Percentiles rank a stretch among this genome's conserved stretches.
Conservation (phyloP, 192 early-diverging fungal species). For the Umbelopsis ramanniana region DNA sequence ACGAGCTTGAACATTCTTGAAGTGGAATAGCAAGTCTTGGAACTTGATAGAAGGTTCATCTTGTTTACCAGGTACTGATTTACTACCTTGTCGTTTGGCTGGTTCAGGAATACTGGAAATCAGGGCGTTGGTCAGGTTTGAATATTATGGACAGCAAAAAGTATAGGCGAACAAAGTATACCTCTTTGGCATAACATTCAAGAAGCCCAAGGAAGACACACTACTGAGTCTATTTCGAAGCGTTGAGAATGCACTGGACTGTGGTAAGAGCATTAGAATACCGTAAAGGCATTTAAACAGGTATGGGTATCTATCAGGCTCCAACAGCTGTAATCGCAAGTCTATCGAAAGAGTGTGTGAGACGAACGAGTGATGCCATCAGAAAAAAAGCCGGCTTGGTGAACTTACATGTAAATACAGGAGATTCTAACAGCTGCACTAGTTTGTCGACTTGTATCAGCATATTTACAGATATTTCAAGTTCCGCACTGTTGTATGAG, state of each 20-base stretch:
- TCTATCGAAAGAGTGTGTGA: too few relatives aligned
- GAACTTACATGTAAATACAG: conserved; percentile 88
- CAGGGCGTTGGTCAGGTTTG: neutral
- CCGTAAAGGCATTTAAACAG: conserved; percentile 95
- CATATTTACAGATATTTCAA: conserved; percentile 93
- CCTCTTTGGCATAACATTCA: conserved; percentile 63
- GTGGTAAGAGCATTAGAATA: conserved; percentile 95
- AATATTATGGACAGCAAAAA: neutral
- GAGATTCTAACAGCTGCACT: conserved; percentile 96
- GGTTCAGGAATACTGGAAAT: neutral
- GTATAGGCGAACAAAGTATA: conserved; percentile 8
- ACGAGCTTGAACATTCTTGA: conserved; percentile 68
- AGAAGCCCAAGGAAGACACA: conserved; percentile 71
- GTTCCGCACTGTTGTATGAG: conserved; percentile 64
- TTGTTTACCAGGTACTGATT: conserved; percentile 24
- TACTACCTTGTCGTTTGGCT: conserved; percentile 27
- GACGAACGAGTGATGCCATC: too few relatives aligned
- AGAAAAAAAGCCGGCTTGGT: too few relatives aligned
- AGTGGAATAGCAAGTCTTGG: conserved; percentile 74
- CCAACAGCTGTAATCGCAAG: conserved; percentile 90
- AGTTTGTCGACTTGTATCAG: conserved; percentile 98
- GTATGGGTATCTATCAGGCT: conserved; percentile 87
- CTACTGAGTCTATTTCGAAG: conserved; percentile 91
- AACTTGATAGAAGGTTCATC: conserved; percentile 59
- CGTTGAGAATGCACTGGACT: conserved; percentile 95